Base-by-base conservation (phyloP, 495 filamentous ascomycete species). In the Penicillium paradoxum region DNA sequence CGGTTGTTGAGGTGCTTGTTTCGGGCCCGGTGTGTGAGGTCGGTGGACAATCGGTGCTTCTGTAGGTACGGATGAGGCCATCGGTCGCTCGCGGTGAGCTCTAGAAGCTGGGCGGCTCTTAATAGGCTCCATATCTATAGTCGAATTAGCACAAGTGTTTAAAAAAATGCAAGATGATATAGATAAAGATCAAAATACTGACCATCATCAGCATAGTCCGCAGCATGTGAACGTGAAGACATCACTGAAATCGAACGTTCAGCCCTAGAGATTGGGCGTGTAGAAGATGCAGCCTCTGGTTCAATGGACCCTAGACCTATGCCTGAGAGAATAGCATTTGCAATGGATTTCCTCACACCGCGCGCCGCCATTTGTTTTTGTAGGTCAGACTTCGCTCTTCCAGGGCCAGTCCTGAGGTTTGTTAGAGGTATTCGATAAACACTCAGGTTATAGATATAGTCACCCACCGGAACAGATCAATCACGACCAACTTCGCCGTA, bases 321-420 rank as follows among this genome's bases (percentile, higher is more conserved):
- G 49, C 87, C 85, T 32, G 84, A 77, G 15, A 89, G 73, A 47
- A 97, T 90, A 41, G 86, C 84, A 21, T 81, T 79, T 39, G 86
- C 85, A 62, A 96, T 96, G 7, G 89, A 85, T 57, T 87, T 88
- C 40, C 92, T 79, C 29, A 97, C 89, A 57, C 88, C 85, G 60
- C 85, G 83, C 51, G 79, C 81, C 62, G 83, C 82, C 46, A 97
- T 63, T 62, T 95, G 89, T 49, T 78, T 86, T 71, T 92, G 90
- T 21, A 97, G 70, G 64, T 97, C 90, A 0, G 87, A 83, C 67
- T 96, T 96, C 24, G 90, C 92, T 54, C 82, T 78, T 40, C 87
- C 85, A 15, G 89, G 86, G 1, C 90, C 90, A 62, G 83, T 85
- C 44, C 86, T 90, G 34, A 39, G 34, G 24, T 17, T 21, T 6